Evolutionary conservation across 306 rosid genomes (phyloP).

Genomic region (Vicia villosa): DNA sequence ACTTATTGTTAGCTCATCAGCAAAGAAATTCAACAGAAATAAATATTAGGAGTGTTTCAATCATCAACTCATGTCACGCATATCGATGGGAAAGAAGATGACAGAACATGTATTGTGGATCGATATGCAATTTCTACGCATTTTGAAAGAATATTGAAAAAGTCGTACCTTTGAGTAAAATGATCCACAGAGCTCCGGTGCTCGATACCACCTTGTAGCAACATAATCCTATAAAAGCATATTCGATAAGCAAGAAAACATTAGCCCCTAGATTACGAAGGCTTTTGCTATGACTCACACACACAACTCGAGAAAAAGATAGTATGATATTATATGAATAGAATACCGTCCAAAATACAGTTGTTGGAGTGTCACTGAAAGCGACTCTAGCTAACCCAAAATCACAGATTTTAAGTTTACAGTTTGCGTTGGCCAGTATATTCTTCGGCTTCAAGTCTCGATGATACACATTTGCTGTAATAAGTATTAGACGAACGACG

Average conservation of each 20-base stretch:
- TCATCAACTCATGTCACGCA: slow-evolving; percentile 29
- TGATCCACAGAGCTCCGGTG: slow-evolving; percentile 97
- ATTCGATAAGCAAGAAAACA: slow-evolving; percentile 20
- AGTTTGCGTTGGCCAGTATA: slow-evolving; percentile 95
- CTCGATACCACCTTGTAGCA: slow-evolving; percentile 99
- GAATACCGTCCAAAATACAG: slow-evolving; percentile 95
- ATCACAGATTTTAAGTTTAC: slow-evolving; percentile 95
- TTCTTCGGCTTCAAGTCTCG: slow-evolving; percentile 97
- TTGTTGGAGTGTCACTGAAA: slow-evolving; percentile 82
- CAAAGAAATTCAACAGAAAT: slow-evolving; percentile 17
- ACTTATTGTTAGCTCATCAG: slow-evolving; percentile 11
- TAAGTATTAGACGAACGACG: slow-evolving; percentile 41
- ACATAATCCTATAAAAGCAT: slow-evolving; percentile 76
- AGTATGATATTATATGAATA: slow-evolving; percentile 21
- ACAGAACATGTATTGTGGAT: slow-evolving; percentile 35
- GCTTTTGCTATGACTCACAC: slow-evolving; percentile 8
- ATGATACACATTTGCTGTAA: slow-evolving; percentile 94
- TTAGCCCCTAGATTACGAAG: slow-evolving; percentile 20
- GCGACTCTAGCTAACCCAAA: slow-evolving; percentile 98
- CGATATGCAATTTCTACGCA: slow-evolving; percentile 35
- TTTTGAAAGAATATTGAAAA: slow-evolving; percentile 31
- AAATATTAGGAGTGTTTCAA: slow-evolving; percentile 9
- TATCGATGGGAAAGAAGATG: slow-evolving; percentile 33
- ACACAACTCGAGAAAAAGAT: neutral
- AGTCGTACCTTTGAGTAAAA: slow-evolving; percentile 85